phyloP scores from a whole-genome alignment of 768 basidiomycete genomes.

The Megacollybia marginata region DNA sequence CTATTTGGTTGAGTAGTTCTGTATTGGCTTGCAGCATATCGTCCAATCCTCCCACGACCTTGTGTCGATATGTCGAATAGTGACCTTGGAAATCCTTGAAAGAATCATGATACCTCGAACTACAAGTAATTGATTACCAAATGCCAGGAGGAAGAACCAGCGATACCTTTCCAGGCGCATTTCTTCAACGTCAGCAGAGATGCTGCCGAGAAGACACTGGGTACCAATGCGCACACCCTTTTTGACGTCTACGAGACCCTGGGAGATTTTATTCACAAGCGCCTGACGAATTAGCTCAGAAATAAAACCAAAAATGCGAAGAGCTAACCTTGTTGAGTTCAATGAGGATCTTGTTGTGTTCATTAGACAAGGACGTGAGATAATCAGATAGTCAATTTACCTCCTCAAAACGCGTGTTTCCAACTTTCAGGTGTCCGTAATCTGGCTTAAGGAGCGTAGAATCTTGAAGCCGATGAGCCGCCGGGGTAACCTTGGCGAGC shows the following conservation, averaged over 20 bases:
- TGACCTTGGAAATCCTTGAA: not conserved
- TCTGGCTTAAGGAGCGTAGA: no score
- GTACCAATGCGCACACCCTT: not conserved
- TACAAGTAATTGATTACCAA: not conserved
- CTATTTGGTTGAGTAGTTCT: not conserved
- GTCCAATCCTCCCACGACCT: not conserved
- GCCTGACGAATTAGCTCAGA: not conserved
- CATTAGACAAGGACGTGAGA: not conserved
- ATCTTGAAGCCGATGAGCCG: no score
- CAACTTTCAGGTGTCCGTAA: no score
- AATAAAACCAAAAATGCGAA: not conserved
- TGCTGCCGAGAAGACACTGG: not conserved
- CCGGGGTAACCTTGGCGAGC: no score
- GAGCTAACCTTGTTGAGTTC: not conserved
- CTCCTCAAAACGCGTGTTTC: not conserved
- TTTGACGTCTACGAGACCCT: not conserved
- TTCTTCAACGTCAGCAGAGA: not conserved
- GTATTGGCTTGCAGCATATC: not conserved
- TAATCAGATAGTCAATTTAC: not conserved
- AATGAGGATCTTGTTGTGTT: not conserved
- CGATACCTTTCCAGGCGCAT: not conserved
- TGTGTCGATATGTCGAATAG: not conserved
- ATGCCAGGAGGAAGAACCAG: not conserved
- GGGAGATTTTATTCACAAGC: not conserved
- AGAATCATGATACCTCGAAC: not conserved